Percentiles rank a stretch among this genome's conserved stretches.
These are phyloP conservation scores for Penicillium sp. DNA, from an alignment of 2,329 filamentous ascomycete genomes.

Conservation along the genomic window DNA sequence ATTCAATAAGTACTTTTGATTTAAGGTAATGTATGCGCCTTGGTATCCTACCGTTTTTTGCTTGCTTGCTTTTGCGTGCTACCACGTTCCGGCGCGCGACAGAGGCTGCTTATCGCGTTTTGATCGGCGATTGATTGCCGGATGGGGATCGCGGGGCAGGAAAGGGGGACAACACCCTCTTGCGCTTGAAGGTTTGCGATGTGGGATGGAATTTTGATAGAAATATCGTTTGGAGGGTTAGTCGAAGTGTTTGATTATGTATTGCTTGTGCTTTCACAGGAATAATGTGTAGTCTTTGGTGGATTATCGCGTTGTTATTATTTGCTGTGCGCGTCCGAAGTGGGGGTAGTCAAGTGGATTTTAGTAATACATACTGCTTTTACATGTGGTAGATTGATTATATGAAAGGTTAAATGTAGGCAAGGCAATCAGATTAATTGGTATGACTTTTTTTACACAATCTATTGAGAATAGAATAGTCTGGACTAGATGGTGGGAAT, in stretches of 20 bases:
- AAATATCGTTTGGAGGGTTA: too few species aligned
- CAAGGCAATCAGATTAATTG: not conserved
- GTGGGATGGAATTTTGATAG: too few species aligned
- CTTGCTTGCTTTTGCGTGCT: slow-evolving; percentile 1
- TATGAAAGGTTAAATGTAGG: too few species aligned
- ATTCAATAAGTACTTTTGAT: not conserved
- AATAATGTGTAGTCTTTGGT: not conserved
- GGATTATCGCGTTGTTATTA: slow-evolving; percentile 1
- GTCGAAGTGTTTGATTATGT: not conserved
- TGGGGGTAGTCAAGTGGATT: slow-evolving; percentile 1
- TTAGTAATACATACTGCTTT: not conserved
- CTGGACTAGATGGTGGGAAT: not conserved
- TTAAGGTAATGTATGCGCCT: not conserved
- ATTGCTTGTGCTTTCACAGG: not conserved
- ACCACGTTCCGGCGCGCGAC: not conserved
- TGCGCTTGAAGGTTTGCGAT: not conserved
- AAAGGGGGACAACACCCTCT: slow-evolving; percentile 3
- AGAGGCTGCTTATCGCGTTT: slow-evolving; percentile 14
- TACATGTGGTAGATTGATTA: not conserved
- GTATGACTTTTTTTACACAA: not conserved
- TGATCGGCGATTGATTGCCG: slow-evolving; percentile 7
- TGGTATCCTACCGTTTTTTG: not conserved
- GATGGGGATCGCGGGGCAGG: slow-evolving; percentile 9
- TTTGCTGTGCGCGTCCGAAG: slow-evolving; percentile 9
- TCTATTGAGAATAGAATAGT: not conserved